Conservation (phyloP, 768 basidiomycete species). For the Dacryopinax primogenitus region DNA sequence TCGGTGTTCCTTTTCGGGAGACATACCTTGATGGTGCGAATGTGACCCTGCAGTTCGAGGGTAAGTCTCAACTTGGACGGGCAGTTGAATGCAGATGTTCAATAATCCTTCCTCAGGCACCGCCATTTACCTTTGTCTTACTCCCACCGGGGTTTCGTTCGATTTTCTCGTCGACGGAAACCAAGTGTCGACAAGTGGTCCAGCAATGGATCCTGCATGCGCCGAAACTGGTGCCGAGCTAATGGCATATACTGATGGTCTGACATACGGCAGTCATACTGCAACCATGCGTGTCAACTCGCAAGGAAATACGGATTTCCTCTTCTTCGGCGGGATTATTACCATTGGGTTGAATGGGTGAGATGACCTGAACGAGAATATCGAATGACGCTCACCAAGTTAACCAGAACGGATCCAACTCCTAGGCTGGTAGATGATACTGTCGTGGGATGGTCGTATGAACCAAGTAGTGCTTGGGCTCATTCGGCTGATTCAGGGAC, state of each 20-base stretch:
- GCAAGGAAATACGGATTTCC: neutral
- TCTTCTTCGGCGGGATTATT: neutral
- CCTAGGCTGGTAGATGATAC: neutral
- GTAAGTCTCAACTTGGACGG: neutral
- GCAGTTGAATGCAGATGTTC: neutral
- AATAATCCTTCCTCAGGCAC: neutral
- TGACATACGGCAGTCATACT: neutral
- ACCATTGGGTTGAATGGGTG: neutral
- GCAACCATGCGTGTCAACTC: neutral
- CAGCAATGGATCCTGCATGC: neutral
- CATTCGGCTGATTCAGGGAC: neutral
- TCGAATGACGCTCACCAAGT: neutral
- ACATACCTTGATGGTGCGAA: neutral
- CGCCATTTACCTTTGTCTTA: neutral
- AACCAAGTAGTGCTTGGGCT: neutral
- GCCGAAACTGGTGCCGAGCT: neutral
- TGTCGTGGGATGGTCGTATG: neutral
- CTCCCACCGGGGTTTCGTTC: neutral
- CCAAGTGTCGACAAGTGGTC: neutral
- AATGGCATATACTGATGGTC: neutral
- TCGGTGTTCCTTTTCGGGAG: neutral
- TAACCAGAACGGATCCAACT: neutral
- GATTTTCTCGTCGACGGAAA: neutral
- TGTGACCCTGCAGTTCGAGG: neutral
- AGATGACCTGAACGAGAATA: neutral